Evolutionary conservation across 768 basidiomycete genomes (phyloP).

Genomic region (Lactarius pseudohatsudake): DNA sequence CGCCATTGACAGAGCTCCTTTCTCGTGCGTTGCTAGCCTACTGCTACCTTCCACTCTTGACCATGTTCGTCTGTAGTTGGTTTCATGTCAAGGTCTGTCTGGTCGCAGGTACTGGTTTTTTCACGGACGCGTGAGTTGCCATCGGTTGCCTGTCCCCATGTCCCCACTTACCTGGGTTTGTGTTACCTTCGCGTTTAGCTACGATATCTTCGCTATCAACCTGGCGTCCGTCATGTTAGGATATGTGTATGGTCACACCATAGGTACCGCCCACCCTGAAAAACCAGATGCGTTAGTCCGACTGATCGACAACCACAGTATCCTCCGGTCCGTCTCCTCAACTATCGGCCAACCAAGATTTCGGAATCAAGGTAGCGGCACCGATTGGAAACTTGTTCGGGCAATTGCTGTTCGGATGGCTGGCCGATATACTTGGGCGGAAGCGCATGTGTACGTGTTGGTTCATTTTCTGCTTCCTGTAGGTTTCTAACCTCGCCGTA

Average conservation of each 20-base stretch:
- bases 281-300: background rate
- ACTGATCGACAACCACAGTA: background rate
- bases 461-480: slow-evolving; percentile 32
- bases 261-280: slow-evolving; percentile 4
- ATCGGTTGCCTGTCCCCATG: background rate
- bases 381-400: slow-evolving; percentile 44
- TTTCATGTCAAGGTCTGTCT: slow-evolving; percentile 50
- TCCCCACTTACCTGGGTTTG: background rate
- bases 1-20: slow-evolving; percentile 83
- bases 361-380: slow-evolving; percentile 45
- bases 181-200: slow-evolving; percentile 35
- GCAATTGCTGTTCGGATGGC: slow-evolving; percentile 46
- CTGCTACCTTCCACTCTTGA: background rate
- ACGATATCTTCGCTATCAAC: slow-evolving; percentile 89
- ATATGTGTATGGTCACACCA: slow-evolving; percentile 61
- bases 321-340: background rate
- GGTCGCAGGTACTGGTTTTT: slow-evolving; percentile 80
- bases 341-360: slow-evolving; percentile 27
- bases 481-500: background rate
- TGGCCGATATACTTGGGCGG: slow-evolving; percentile 44
- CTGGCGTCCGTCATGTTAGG: slow-evolving; percentile 81
- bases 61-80: slow-evolving; percentile 34
- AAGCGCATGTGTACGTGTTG: slow-evolving; percentile 56
- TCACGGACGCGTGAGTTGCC: slow-evolving; percentile 70
- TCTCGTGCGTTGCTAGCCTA: slow-evolving; percentile 54